Base-by-base conservation (phyloP, 1,284 basidiomycete species). In the Vanrija pseudolonga region DNA sequence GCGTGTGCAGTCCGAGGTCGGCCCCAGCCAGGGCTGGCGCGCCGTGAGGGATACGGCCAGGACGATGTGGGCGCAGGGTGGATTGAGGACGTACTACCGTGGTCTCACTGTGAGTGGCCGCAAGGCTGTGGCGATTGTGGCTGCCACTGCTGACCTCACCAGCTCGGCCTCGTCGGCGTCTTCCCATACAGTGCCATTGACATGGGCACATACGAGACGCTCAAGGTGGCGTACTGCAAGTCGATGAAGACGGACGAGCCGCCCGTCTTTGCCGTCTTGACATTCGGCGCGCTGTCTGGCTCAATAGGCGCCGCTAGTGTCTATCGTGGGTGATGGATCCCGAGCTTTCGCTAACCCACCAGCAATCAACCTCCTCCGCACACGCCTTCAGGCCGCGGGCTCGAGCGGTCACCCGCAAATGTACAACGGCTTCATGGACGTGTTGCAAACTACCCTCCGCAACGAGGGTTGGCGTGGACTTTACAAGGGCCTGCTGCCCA, bases 381-480 rank as follows among this genome's bases (percentile, higher is more conserved):
- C 96, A 11, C 85, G 95, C 46, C 74, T 98, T 55, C 96, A 99
- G 77, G 96, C 96, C 2, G 93, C 92, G 0, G 96, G 96, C 1
- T 94, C 90, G 1, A 84, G 88, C 0, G 90, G 92, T 1, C 93
- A 97, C 72, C 92, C 92, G 2, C 87, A 93, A 62, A 80, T 79
- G 17, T 99, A 99, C 75, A 84, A 82, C 3, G 93, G 94, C 22
- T 87, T 95, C 57, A 77, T 82, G 76, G 96, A 99, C 72, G 96
- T 97, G 6, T 82, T 84, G 6, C 74, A 80, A 43, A 87, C 87
- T 72, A 98, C 95, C 19, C 89, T 89, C 74, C 79, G 81, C 46
- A 82, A 84, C 19, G 95, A 98, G 71, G 95, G 95, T 0, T 89
- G 91, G 86, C 82, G 86, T 60, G 95, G 95, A 3, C 91, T 98